phyloP scores from a whole-genome alignment of 202 grass and related monocot species.

The Musa balbisiana region DNA sequence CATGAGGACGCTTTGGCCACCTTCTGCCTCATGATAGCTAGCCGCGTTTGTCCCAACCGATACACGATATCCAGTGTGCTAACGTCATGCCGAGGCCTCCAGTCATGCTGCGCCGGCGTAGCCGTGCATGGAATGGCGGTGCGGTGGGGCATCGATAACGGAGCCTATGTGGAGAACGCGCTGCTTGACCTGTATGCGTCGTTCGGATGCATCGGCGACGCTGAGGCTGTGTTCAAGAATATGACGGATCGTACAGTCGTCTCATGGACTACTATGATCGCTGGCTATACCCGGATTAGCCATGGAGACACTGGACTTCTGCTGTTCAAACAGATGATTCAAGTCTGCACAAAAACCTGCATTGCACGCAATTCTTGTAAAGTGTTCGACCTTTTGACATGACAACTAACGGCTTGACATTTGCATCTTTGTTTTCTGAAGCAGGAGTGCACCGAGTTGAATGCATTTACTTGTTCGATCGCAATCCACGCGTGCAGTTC shows the following conservation, averaged over 20 bases:
- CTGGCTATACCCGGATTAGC: slow-evolving; percentile 30
- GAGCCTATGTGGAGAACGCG: slow-evolving; percentile 21
- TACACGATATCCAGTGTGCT: slow-evolving; percentile 47
- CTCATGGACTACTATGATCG: slow-evolving; percentile 51
- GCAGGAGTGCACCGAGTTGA: slow-evolving; percentile 37
- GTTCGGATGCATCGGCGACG: slow-evolving; percentile 1
- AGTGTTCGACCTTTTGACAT: background rate
- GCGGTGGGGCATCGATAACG: slow-evolving; percentile 9
- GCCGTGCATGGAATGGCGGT: background rate
- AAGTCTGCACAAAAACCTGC: slow-evolving; percentile 15
- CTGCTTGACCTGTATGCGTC: slow-evolving; percentile 24
- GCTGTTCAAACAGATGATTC: slow-evolving; percentile 37
- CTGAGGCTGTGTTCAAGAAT: slow-evolving; percentile 34
- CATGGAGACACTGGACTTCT: slow-evolving; percentile 17
- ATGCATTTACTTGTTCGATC: slow-evolving; percentile 45
- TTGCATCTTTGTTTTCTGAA: slow-evolving; percentile 21
- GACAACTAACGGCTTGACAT: background rate
- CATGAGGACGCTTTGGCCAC: slow-evolving; percentile 17
- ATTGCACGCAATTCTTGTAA: background rate
- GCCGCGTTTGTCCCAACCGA: slow-evolving; percentile 30
- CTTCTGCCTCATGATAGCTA: slow-evolving; percentile 29
- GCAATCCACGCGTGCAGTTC: slow-evolving; percentile 33
- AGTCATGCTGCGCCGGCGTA: background rate
- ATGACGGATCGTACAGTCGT: slow-evolving; percentile 22
- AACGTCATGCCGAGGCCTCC: slow-evolving; percentile 24